Conservation (phyloP, 1,139 yeast species). For the Yamadazyma triangularis region DNA sequence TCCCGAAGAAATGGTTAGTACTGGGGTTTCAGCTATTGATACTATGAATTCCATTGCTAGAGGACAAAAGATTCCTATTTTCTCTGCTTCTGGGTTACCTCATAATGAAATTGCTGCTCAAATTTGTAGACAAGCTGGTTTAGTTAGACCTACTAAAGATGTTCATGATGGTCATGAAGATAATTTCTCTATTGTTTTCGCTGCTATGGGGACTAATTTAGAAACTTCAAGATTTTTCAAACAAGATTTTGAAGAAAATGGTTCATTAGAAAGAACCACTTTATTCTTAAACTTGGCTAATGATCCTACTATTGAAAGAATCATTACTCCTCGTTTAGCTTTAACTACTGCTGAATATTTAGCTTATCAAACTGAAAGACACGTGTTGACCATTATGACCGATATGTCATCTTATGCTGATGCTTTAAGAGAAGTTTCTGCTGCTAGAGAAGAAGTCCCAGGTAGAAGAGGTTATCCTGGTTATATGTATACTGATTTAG, state of each 20-base stretch:
- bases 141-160: slow-evolving; percentile 98
- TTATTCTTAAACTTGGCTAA: slow-evolving; percentile 95
- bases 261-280: slow-evolving; percentile 95
- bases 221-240: slow-evolving; percentile 59
- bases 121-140: slow-evolving; percentile 98
- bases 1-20: slow-evolving; percentile 99
- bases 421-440: slow-evolving; percentile 98
- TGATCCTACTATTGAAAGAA: slow-evolving; percentile 99
- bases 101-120: slow-evolving; percentile 99
- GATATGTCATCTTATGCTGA: slow-evolving; percentile 99
- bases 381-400: slow-evolving; percentile 93
- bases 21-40: slow-evolving; percentile 97
- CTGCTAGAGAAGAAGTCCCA: slow-evolving; percentile 99
- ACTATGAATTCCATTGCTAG: slow-evolving; percentile 99
- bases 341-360: slow-evolving; percentile 97
- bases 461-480: slow-evolving; percentile 99
- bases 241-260: slow-evolving; percentile 99
- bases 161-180: slow-evolving; percentile 99
- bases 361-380: slow-evolving; percentile 99
- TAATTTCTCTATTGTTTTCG: slow-evolving; percentile 96
- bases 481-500: slow-evolving; percentile 99
- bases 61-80: slow-evolving; percentile 98
- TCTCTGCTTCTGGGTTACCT: slow-evolving; percentile 98
- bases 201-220: slow-evolving; percentile 66
- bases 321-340: slow-evolving; percentile 98